Base-by-base conservation (phyloP, 2,329 filamentous ascomycete genomes). In the Colletotrichum sp. region DNA sequence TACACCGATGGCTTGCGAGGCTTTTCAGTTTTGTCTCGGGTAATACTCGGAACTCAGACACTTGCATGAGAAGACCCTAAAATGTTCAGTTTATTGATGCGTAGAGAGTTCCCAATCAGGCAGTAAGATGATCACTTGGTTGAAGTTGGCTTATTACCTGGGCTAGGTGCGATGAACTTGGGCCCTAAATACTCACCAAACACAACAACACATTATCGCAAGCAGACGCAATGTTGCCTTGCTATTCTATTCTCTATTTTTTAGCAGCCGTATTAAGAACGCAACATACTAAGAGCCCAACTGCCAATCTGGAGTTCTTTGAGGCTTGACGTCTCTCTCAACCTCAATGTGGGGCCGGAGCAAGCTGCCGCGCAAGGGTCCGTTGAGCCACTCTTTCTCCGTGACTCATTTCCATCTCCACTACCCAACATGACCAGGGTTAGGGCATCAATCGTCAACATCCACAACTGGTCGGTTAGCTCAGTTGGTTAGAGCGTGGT, bases 401-500 rank as follows among this genome's bases (percentile, higher is more conserved):
- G 43, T 52, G 43, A 52, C 43, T 52, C 32, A 68, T 39, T 64
- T 75, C 70, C 74, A 74, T 71, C n/a, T 12, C 16, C 7, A 28
- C 64, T n/a, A 48, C 57, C 64, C 18, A 69, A 21, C 3, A 14
- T 16, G 5, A 26, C 16, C 28, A 39, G 32, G 43, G 43, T 14
- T 18, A 7, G 7, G 13, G 26, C 34, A 1, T 5, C 1, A 3
- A 1, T 0, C 0, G 1, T 4, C 12, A 61, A 7, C 7, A 73
- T 30, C 21, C 57, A 26, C 21, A 14, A 55, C 26, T 30, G 70
- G 73, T 75, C 70, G 73, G 73, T 75, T 75, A 75, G 73, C 73
- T 75, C 70, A 75, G 73, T 73, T 75, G 73, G 73, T 73, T 75
- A 75, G 73, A 75, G 73, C 73, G 73, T 75, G 73, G 73, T 75